Evolutionary conservation across 1,284 basidiomycete genomes (phyloP).

Genomic region (Pseudozyma flocculosa): DNA sequence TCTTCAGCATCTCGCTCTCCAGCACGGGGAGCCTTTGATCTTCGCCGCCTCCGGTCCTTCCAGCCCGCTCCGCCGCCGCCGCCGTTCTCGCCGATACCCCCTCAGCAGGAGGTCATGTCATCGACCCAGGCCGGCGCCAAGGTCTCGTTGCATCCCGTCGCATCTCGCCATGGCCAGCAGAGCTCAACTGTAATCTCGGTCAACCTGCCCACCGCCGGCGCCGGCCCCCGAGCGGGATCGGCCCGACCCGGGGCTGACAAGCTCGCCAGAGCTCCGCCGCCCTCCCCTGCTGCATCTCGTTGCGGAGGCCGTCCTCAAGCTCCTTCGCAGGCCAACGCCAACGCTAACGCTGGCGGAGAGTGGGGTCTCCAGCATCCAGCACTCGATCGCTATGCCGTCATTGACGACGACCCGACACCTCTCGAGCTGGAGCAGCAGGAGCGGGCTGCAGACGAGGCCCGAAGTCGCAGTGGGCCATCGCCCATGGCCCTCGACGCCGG

Average conservation of each 20-base stretch:
- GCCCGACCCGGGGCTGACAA: not conserved
- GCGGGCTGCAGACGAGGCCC: slow-evolving; percentile 9
- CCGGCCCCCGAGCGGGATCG: not conserved
- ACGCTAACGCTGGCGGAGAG: slow-evolving; percentile 2
- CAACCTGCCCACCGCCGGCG: slow-evolving; percentile 8
- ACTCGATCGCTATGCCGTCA: slow-evolving; percentile 38
- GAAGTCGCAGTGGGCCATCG: too few species aligned
- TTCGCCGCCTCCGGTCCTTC: too few species aligned
- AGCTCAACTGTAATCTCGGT: slow-evolving; percentile 39
- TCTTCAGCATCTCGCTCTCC: too few species aligned
- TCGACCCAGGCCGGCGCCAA: slow-evolving; percentile 5
- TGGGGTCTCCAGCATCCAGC: slow-evolving; percentile 39
- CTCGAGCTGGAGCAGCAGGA: slow-evolving; percentile 7
- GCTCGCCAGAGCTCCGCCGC: not conserved
- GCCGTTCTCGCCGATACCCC: too few species aligned
- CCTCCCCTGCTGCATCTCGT: not conserved
- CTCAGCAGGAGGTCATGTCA: too few species aligned
- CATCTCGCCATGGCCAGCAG: slow-evolving; percentile 35
- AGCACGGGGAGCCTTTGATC: too few species aligned
- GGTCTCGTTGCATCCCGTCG: slow-evolving; percentile 47
- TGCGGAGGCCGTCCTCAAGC: not conserved
- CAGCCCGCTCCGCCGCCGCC: too few species aligned
- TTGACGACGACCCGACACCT: slow-evolving; percentile 23
- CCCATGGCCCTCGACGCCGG: too few species aligned
- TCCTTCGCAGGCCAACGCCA: too few species aligned